Conservation (phyloP, 257 asterid species). For the Striga asiatica region DNA sequence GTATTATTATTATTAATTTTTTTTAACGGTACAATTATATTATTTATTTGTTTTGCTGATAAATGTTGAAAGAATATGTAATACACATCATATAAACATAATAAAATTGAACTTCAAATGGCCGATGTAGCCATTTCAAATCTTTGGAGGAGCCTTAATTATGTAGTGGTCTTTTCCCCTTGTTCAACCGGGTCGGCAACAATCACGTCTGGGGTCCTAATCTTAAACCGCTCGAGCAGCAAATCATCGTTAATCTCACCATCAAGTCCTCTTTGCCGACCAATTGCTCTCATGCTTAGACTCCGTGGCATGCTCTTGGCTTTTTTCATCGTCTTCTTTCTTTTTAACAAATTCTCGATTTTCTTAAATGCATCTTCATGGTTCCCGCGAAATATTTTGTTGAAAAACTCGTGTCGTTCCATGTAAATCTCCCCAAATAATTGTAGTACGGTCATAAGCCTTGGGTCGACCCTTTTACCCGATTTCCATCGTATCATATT, state of each 20-base stretch:
- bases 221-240: conserved; percentile 32
- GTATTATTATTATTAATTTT: too few species aligned
- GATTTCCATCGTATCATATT: conserved; percentile 42
- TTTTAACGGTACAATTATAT: too few species aligned
- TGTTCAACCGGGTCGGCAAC: conserved; percentile 11
- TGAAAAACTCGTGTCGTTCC: conserved; percentile 25
- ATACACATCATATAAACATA: too few species aligned
- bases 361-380: conserved; percentile 32
- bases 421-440: conserved; percentile 28
- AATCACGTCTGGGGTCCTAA: conserved; percentile 31
- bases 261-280: conserved; percentile 8
- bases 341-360: conserved; percentile 15
- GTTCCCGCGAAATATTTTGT: conserved; percentile 26
- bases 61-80: too few species aligned
- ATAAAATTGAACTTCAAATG: too few species aligned
- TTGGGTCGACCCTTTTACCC: conserved; percentile 34
- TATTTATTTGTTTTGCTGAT: too few species aligned
- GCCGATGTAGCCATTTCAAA: neutral
- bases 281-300: conserved; percentile 27
- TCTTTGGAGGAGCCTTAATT: neutral
- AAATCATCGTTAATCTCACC: conserved; percentile 8
- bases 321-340: conserved; percentile 23
- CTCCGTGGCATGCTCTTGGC: conserved; percentile 30
- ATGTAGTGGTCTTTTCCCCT: neutral
- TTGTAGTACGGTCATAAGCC: conserved; percentile 28